phyloP scores from a whole-genome alignment of 2,329 filamentous ascomycete genomes.

The Fusarium ambrosium region DNA sequence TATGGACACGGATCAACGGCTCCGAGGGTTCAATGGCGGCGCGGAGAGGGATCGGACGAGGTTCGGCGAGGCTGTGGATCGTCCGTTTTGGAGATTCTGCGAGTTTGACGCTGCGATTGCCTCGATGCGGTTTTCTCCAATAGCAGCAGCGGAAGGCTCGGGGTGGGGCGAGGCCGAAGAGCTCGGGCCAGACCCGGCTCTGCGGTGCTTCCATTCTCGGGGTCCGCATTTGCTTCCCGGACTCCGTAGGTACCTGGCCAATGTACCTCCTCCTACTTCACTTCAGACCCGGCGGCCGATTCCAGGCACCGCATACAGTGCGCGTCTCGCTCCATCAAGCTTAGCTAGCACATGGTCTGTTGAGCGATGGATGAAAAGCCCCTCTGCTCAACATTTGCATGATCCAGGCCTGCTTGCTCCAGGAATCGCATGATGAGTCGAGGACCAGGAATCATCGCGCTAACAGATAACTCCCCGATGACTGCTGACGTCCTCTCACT shows the following conservation, averaged over 20 bases:
- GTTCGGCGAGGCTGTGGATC: slow-evolving; percentile 13
- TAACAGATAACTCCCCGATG: not conserved
- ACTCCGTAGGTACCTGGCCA: slow-evolving; percentile 4
- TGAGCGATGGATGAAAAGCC: not conserved
- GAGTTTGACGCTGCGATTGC: slow-evolving; percentile 31
- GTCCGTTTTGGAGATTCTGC: slow-evolving; percentile 21
- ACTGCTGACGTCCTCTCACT: not conserved
- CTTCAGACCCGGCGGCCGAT: slow-evolving; percentile 1
- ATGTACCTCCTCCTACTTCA: not conserved
- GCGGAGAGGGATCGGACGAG: not conserved
- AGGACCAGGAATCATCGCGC: not conserved
- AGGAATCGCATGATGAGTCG: slow-evolving; percentile 2
- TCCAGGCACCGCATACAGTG: slow-evolving; percentile 4
- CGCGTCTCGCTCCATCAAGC: not conserved
- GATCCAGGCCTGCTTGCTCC: not conserved
- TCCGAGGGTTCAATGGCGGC: not conserved
- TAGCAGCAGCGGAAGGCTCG: slow-evolving; percentile 9
- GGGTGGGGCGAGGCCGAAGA: slow-evolving; percentile 20
- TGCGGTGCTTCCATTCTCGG: slow-evolving; percentile 15
- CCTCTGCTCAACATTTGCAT: slow-evolving; percentile 6
- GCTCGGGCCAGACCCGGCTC: slow-evolving; percentile 31
- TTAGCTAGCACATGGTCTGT: not conserved
- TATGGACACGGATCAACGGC: not conserved
- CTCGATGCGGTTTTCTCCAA: slow-evolving; percentile 23
- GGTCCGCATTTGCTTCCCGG: slow-evolving; percentile 12